Conservation (phyloP, 306 rosid genomes). For the Chamaecrista fasciculata region DNA sequence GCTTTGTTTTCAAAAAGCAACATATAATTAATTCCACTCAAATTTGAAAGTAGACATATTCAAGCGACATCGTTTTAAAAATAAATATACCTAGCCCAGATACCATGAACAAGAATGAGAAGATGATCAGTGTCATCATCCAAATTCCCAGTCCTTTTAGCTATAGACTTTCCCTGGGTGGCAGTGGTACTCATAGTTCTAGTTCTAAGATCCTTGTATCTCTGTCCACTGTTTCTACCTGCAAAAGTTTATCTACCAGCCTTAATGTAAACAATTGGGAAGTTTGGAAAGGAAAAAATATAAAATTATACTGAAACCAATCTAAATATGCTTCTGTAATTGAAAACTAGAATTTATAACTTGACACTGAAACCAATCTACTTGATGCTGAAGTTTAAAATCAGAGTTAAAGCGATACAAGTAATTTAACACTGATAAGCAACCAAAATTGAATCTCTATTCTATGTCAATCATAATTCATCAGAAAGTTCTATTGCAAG, state of each 20-base stretch:
- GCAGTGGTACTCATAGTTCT: conserved; percentile 59
- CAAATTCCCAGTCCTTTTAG: conserved; percentile 34
- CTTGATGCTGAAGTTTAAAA: background rate
- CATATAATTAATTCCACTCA: background rate
- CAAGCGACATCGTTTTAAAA: background rate
- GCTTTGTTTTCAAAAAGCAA: conserved; percentile 6
- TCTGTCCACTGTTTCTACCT: conserved; percentile 58
- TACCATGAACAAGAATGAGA: conserved; percentile 96
- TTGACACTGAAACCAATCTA: background rate
- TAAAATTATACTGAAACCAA: conserved; percentile 19
- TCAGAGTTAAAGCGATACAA: background rate
- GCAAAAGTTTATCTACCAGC: conserved; percentile 36
- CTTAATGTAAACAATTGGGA: conserved; percentile 20
- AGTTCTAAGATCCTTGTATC: conserved; percentile 52
- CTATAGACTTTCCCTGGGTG: conserved; percentile 42
- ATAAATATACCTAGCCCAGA: conserved; percentile 75
- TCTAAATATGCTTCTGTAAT: conserved; percentile 7
- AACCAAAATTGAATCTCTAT: background rate
- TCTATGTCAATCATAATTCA: background rate
- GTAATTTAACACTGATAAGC: background rate
- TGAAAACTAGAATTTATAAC: conserved; percentile 5
- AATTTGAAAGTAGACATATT: background rate
- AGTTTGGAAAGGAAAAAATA: background rate
- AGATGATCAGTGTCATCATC: conserved; percentile 77
- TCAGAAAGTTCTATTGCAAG: background rate